Conservation (phyloP, 2,329 filamentous ascomycete species). For the Cordyceps tenuipes region DNA sequence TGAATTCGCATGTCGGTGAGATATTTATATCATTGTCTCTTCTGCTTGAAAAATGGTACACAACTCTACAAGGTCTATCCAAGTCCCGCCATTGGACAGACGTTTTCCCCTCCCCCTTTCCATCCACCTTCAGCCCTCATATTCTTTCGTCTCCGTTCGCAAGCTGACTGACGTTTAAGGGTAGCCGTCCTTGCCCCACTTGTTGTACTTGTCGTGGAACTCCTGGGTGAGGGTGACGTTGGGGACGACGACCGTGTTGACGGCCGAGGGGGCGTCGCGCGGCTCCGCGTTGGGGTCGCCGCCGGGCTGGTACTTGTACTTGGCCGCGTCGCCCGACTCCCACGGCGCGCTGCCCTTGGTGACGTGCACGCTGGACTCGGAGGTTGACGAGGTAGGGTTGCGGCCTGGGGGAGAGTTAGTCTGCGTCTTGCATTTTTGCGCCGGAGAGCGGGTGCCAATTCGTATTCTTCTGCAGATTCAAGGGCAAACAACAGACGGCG, state of each 20-base stretch:
- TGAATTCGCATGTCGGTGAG: neutral
- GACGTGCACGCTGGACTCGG: constrained; percentile 69
- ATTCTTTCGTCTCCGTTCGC: no score
- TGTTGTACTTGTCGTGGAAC: constrained; percentile 97
- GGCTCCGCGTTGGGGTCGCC: constrained; percentile 68
- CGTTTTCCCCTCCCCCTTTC: neutral
- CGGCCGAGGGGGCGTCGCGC: constrained; percentile 85
- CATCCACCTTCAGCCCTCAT: no score
- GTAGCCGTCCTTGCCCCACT: constrained; percentile 98
- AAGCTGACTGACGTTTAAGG: constrained; percentile 32
- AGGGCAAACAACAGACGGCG: no score
- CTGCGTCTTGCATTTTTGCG: neutral
- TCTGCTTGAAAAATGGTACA: constrained; percentile 1
- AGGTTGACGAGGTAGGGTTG: constrained; percentile 76
- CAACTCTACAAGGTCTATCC: constrained; percentile 5
- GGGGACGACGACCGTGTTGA: constrained; percentile 91
- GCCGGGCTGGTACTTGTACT: constrained; percentile 75
- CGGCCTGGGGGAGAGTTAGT: constrained; percentile 44
- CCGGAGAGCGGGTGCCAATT: neutral
- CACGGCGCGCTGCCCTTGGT: constrained; percentile 79
- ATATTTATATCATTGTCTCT: neutral
- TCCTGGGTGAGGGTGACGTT: constrained; percentile 88
- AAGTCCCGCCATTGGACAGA: neutral
- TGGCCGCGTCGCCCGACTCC: constrained; percentile 61
- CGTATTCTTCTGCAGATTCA: neutral